Conservation (phyloP, 768 basidiomycete genomes). For the Tulasnella sp. region DNA sequence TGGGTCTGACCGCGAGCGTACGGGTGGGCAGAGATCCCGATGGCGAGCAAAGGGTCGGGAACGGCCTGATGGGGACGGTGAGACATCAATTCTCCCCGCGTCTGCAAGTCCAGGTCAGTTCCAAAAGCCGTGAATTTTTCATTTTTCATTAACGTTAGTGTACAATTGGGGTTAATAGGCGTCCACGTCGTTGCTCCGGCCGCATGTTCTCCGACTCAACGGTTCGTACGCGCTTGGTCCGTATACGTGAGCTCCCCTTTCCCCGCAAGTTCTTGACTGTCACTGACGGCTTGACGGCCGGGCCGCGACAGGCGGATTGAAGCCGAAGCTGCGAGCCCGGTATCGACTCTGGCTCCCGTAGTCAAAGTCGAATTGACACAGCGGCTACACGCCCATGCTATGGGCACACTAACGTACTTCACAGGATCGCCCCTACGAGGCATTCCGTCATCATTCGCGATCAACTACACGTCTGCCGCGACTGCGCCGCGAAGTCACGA, state of each 20-base stretch:
- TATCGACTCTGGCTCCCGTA: not conserved
- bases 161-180: not conserved
- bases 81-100: conserved; percentile 15
- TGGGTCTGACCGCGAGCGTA: too few species aligned
- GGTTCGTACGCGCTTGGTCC: not conserved
- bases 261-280: not conserved
- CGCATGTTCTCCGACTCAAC: not conserved
- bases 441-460: conserved; percentile 1
- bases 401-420: not conserved
- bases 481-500: conserved; percentile 1
- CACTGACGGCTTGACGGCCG: not conserved
- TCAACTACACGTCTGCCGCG: not conserved
- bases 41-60: not conserved
- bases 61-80: conserved; percentile 8
- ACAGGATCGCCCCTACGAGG: not conserved
- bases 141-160: too few species aligned
- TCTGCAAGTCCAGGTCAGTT: not conserved
- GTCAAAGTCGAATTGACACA: not conserved
- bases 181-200: not conserved
- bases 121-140: not conserved
- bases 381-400: conserved; percentile 1
- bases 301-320: not conserved
- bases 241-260: conserved; percentile 1
- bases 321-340: not conserved
- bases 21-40: too few species aligned